Percentiles rank a stretch among this genome's conserved stretches.
These are phyloP conservation scores for Trypanosoma cruzi DNA, from an alignment of 208 protist genomes.

Conservation along the genomic window DNA sequence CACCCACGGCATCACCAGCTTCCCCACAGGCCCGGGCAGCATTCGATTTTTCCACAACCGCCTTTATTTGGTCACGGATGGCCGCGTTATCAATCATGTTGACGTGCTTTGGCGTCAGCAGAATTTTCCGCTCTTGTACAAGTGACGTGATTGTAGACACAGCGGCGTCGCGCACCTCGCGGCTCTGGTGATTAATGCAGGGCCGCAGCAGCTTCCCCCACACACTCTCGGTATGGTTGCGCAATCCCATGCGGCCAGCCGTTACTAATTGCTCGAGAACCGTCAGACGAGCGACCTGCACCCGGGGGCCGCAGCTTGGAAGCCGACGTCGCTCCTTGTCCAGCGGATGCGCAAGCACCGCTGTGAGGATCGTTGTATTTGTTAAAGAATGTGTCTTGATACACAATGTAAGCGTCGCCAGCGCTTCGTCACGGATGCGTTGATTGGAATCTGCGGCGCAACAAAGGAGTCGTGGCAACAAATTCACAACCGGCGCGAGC, in stretches of 20 bases:
- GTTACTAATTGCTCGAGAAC: conserved; percentile 50
- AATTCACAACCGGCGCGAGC: conserved; percentile 41
- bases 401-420: conserved; percentile 59
- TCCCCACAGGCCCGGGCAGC: not conserved
- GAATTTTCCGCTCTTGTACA: conserved; percentile 30
- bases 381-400: conserved; percentile 44
- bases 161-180: conserved; percentile 81
- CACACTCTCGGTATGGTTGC: conserved; percentile 25
- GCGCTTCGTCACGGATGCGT: conserved; percentile 73
- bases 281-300: conserved; percentile 65
- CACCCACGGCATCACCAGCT: not conserved
- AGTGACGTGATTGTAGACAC: conserved; percentile 44
- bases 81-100: conserved; percentile 59
- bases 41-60: not conserved
- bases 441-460: conserved; percentile 71
- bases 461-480: conserved; percentile 77
- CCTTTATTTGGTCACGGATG: conserved; percentile 46
- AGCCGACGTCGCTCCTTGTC: conserved; percentile 75
- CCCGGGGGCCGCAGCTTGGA: conserved; percentile 30
- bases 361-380: conserved; percentile 37
- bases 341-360: conserved; percentile 64
- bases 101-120: conserved; percentile 47
- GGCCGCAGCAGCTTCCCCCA: conserved; percentile 73
- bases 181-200: conserved; percentile 70
- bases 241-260: conserved; percentile 6